A percentile compares a stretch with the other conserved stretches of the same genome.
These are phyloP conservation scores for Boletus rufocinnamomeus DNA, from an alignment of 768 basidiomycete genomes.

Conservation along the genomic window DNA sequence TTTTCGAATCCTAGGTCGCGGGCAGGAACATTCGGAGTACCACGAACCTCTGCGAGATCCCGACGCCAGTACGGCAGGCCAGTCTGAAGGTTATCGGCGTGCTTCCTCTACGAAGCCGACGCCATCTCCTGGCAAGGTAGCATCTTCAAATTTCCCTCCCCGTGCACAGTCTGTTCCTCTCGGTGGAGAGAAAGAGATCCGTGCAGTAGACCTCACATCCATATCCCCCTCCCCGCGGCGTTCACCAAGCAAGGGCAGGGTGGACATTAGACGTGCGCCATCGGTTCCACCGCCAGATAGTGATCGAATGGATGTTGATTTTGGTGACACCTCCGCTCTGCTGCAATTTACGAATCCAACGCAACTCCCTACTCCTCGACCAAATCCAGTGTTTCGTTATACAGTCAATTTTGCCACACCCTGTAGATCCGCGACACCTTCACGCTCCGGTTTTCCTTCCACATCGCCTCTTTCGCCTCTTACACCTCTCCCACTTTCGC, in stretches of 20 bases:
- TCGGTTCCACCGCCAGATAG: conserved; percentile 23
- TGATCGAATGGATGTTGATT: conserved; percentile 31
- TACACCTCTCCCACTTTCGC: conserved; percentile 55
- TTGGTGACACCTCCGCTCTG: conserved; percentile 14
- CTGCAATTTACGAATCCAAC: conserved; percentile 27
- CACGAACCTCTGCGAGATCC: conserved; percentile 25
- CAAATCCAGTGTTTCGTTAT: conserved; percentile 18
- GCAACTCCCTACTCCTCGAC: conserved; percentile 6
- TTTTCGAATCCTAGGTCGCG: conserved; percentile 14
- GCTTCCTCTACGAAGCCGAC: conserved; percentile 27
- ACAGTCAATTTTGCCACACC: conserved; percentile 36
- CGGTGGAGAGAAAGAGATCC: conserved; percentile 12
- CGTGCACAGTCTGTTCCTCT: conserved; percentile 36
- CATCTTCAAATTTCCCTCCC: conserved; percentile 14
- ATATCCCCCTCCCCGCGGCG: conserved; percentile 30
- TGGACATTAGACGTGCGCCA: conserved; percentile 31
- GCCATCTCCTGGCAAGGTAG: conserved; percentile 16
- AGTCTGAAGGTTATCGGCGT: conserved; percentile 12
- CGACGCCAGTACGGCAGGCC: conserved; percentile 8
- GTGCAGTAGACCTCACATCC: conserved; percentile 23
- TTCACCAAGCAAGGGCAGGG: conserved; percentile 22
- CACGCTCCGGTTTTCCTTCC: background rate
- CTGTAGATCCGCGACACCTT: conserved; percentile 3
- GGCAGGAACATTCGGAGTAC: conserved; percentile 19
- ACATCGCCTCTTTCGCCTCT: conserved; percentile 43